A percentile compares a stretch with the other conserved stretches of the same genome.
Evolutionary conservation across 371 early-diverging fungal genomes (phyloP).

Genomic region (Chytridiales sp.): DNA sequence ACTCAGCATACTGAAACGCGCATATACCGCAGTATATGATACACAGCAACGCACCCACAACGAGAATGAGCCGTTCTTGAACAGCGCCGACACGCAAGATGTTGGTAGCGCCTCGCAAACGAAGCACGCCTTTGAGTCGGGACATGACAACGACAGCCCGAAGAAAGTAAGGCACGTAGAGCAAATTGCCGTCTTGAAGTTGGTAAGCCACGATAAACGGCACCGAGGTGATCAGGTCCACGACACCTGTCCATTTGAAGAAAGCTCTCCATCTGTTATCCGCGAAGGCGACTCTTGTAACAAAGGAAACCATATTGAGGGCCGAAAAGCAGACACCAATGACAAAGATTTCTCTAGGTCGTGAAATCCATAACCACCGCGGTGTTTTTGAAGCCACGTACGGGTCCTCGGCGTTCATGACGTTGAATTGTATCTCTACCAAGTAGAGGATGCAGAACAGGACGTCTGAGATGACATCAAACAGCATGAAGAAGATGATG

Average conservation of each 20-base stretch:
- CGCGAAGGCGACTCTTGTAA: slow-evolving; percentile 16
- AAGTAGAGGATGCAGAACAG: slow-evolving; percentile 66
- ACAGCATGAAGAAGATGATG: slow-evolving; percentile 10
- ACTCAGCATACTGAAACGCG: slow-evolving; percentile 68
- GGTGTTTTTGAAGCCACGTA: slow-evolving; percentile 25
- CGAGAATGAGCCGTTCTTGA: slow-evolving; percentile 58
- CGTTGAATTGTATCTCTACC: slow-evolving; percentile 61
- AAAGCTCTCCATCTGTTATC: slow-evolving; percentile 20
- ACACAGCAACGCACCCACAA: slow-evolving; percentile 61
- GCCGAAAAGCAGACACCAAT: slow-evolving; percentile 27
- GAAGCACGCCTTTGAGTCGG: slow-evolving; percentile 34
- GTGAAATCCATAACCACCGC: slow-evolving; percentile 61
- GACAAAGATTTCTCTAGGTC: slow-evolving; percentile 56
- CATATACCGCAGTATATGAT: slow-evolving; percentile 70
- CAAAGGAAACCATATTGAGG: slow-evolving; percentile 25
- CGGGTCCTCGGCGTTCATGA: slow-evolving; percentile 9
- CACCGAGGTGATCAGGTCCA: slow-evolving; percentile 27
- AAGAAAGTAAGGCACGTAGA: slow-evolving; percentile 47
- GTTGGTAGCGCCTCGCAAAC: slow-evolving; percentile 22
- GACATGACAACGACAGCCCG: slow-evolving; percentile 26
- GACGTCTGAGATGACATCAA: slow-evolving; percentile 54
- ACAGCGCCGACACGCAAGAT: slow-evolving; percentile 35
- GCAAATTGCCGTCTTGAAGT: slow-evolving; percentile 15
- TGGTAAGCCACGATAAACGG: slow-evolving; percentile 31
- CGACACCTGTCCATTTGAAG: slow-evolving; percentile 18